Base-by-base conservation (phyloP, 2,329 filamentous ascomycete species). In the Cladophialophora psammophila region DNA sequence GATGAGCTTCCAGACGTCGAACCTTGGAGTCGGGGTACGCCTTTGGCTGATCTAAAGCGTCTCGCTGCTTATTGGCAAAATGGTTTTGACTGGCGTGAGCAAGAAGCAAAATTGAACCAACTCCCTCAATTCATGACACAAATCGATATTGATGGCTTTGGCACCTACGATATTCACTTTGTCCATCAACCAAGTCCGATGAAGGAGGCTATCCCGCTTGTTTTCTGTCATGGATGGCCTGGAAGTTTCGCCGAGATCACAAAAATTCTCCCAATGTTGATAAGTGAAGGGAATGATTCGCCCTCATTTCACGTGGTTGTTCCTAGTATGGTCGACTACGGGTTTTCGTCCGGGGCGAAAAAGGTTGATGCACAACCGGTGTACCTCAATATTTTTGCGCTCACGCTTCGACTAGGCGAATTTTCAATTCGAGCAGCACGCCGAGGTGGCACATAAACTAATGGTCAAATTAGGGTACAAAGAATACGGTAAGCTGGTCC, bases 201-300 rank as follows among this genome's bases (percentile, higher is more conserved):
- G 1, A 71, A 81, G 1, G 80, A 81, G 20, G 87, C 87, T 1
- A 86, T 92, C 50, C 89, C 90, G 0, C 74, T 92, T 35, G 75
- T 92, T 0, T 91, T 92, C 74, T 81, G 83, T n/a, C 89, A 91
- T 74, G 88, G 89, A 7, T 71, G 87, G 86, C 90, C 90, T 0
- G 90, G 90, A 0, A 89, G 85, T 69, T 92, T 91, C 74, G 75
- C 90, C 53, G 90, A 93, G 77, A 88, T 87, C 1, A 77, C 80
- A 20, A 91, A 90, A 73, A 78, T 92, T 54, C 79, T 93, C 6
- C 82, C 81, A 0, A 69, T 82, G 2, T 75, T 87, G 9, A 77
- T 77, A 3, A 66, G 75, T 15, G 74, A 73, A 9, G 73, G 75
- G 3, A 74, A 72, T 6, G 78, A 78, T 31, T 36, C 76, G 2